Evolutionary conservation across 2,329 filamentous ascomycete species (phyloP).

Genomic region (Exophiala calicioides): DNA sequence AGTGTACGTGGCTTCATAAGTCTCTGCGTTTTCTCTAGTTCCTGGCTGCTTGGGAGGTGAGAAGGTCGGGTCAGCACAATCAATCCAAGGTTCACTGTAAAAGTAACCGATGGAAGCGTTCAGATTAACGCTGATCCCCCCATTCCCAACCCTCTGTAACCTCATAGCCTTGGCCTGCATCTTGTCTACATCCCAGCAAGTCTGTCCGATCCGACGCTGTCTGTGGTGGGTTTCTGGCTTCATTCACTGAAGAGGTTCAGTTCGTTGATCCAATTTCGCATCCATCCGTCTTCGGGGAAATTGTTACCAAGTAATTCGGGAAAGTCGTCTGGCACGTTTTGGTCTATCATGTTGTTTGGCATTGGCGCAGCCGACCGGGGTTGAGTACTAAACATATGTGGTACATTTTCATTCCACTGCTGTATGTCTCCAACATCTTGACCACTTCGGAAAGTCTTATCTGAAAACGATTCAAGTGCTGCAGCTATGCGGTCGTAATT

Average conservation of each 20-base stretch:
- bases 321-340: conserved; percentile 1
- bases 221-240: too few relatives aligned
- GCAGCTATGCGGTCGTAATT: conserved; percentile 13
- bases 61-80: too few relatives aligned
- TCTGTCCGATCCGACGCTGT: too few relatives aligned
- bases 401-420: background rate
- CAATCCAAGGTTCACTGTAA: too few relatives aligned
- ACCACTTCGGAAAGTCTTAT: background rate
- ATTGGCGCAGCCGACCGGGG: background rate
- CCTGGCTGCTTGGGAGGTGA: too few relatives aligned
- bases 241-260: conserved; percentile 13
- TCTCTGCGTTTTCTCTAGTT: too few relatives aligned
- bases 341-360: background rate
- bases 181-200: too few relatives aligned
- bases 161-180: too few relatives aligned
- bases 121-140: too few relatives aligned
- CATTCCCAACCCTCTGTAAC: too few relatives aligned
- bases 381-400: background rate
- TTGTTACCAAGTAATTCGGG: conserved; percentile 10
- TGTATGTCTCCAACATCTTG: background rate
- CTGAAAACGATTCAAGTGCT: background rate
- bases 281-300: conserved; percentile 21
- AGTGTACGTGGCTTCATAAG: too few relatives aligned
- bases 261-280: conserved; percentile 21
- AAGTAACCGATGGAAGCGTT: too few relatives aligned